Evolutionary conservation across 2,329 filamentous ascomycete species (phyloP), one percentile per base, ranked within the genome.

Genomic region (Colletotrichum sojae): DNA sequence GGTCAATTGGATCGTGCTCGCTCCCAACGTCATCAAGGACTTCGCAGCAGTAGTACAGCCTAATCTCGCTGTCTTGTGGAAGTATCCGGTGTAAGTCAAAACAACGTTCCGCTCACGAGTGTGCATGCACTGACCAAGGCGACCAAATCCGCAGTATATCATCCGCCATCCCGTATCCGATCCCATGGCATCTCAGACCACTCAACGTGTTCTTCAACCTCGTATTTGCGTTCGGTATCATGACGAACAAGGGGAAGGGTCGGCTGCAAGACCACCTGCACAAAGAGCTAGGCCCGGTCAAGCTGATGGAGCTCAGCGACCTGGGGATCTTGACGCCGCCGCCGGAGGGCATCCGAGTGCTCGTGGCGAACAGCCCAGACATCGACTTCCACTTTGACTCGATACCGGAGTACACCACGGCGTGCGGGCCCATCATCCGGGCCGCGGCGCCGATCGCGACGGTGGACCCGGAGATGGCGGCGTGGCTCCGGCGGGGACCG

Each of bases 11-110:
- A 75, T 81, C 0, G 73, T 84, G 2, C 73, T 86, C 8, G 82
- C 80, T 53, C 84, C 84, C 0, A 86, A 84, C 43, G 76, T 83
- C 52, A 71, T 82, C 77, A 75, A 83, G 72, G 77, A 84, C 68
- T 80, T 82, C 73, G 72, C 83, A 45, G 53, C 70, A 1, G 76
- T 78, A 4, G 71, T 78, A 39, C 84, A 87, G 68, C 81, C 83
- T 3, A 71, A 73, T 25, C 73, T 71, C 6, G 75, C 70, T 5
- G 73, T 73, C 16, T 69, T 66, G 52, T 71, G 69, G 71, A 71
- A 63, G 49, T 71, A 64, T 60, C 65, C 66, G 16, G 59, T 67
- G 58, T 67, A 48, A 49, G 58, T 48, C 22, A 2, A 49, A 1
- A 10, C 10, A 36, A 9, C 8, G 6, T 36, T 36, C 31, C 31